These are phyloP conservation scores for Deinandra increscens DNA, from an alignment of 129 eudicot genomes.

Conservation along the genomic window DNA sequence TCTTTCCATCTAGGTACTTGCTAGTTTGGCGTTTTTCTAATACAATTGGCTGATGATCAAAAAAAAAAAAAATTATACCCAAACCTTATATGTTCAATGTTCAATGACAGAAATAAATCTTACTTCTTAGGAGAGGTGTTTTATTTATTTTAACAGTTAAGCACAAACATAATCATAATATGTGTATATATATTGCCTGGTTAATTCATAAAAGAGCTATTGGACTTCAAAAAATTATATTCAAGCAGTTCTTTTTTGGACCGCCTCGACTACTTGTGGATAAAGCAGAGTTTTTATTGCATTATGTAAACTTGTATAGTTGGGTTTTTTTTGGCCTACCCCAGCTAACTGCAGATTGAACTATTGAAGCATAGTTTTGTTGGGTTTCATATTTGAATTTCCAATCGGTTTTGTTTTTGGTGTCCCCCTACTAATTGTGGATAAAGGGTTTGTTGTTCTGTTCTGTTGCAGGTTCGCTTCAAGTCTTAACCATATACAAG, in stretches of 20 bases:
- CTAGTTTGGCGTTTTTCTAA: too few relatives aligned
- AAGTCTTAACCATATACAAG: not conserved
- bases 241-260: not conserved
- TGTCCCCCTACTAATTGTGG: not conserved
- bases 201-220: not conserved
- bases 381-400: not conserved
- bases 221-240: not conserved
- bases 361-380: not conserved
- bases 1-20: too few relatives aligned
- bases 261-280: not conserved
- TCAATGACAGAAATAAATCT: not conserved
- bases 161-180: not conserved
- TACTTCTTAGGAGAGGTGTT: not conserved
- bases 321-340: not conserved
- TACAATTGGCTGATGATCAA: too few relatives aligned
- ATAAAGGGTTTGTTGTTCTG: not conserved
- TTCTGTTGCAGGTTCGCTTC: not conserved
- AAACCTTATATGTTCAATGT: constrained; percentile 5
- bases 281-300: not conserved
- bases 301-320: not conserved
- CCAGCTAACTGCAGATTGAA: not conserved
- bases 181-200: not conserved
- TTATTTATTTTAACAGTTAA: not conserved
- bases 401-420: not conserved
- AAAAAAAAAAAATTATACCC: too few relatives aligned